phyloP scores from a whole-genome alignment of 306 rosid species.

The Quercus glauca region DNA sequence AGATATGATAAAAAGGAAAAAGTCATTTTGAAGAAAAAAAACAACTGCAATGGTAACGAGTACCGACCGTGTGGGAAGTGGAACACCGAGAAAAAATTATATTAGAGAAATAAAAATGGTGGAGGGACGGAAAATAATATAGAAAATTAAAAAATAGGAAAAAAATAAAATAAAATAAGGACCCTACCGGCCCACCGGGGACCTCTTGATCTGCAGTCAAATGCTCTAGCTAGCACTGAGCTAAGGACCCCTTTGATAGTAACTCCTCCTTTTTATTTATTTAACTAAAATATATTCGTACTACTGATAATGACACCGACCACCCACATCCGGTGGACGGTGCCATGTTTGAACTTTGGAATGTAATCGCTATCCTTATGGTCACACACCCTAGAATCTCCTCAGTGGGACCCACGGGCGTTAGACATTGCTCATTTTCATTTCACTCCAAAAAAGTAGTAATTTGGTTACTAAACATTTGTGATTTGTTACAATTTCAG shows the following conservation, averaged over 20 bases:
- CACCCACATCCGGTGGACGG: not conserved
- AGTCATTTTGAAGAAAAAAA: not conserved
- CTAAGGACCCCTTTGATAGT: constrained; percentile 34
- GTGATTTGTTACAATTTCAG: too few species aligned
- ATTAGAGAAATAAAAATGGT: too few species aligned
- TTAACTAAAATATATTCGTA: too few species aligned
- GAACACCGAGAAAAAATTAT: too few species aligned
- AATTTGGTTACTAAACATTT: too few species aligned
- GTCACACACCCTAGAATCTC: too few species aligned
- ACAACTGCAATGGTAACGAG: not conserved
- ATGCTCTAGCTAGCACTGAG: constrained; percentile 81
- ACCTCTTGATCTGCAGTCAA: constrained; percentile 76
- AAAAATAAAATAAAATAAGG: not conserved
- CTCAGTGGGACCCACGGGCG: too few species aligned
- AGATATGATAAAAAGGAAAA: not conserved
- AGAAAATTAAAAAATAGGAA: not conserved
- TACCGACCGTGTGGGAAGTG: not conserved
- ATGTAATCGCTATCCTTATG: too few species aligned
- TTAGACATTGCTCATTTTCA: too few species aligned
- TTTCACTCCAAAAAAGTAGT: too few species aligned
- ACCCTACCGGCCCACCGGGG: constrained; percentile 68
- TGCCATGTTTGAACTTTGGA: not conserved
- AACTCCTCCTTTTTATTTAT: too few species aligned
- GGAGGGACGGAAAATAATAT: not conserved
- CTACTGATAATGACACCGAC: not conserved